phyloP scores from a whole-genome alignment of 345 rosid genomes.

The Theobroma cacao region DNA sequence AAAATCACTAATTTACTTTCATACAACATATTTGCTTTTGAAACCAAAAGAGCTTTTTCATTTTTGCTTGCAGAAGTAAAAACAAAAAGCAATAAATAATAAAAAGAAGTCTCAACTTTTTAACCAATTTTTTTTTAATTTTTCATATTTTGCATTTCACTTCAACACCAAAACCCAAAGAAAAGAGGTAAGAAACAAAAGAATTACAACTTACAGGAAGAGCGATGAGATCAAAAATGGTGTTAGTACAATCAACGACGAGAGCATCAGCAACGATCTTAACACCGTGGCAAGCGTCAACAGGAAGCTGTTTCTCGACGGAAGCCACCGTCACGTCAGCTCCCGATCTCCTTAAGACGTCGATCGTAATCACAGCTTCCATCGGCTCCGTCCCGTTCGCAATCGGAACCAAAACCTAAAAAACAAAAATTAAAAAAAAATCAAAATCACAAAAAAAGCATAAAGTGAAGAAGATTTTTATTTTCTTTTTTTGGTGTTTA shows the following conservation, averaged over 20 bases:
- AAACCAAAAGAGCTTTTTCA: not conserved
- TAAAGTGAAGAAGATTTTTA: not conserved
- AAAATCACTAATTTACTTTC: not conserved
- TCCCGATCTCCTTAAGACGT: conserved; percentile 77
- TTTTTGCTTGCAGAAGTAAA: not conserved
- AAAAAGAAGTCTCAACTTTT: not conserved
- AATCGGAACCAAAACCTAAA: conserved; percentile 86
- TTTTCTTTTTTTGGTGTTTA: not conserved
- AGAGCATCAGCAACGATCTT: conserved; percentile 77
- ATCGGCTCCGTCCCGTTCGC: conserved; percentile 94
- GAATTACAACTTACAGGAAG: conserved; percentile 51
- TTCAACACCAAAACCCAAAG: not conserved
- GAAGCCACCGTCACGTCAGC: conserved; percentile 85
- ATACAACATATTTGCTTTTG: not conserved
- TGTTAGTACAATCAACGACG: conserved; percentile 45
- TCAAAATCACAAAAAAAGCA: conserved; percentile 13
- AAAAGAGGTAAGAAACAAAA: conserved; percentile 8
- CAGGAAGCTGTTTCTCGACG: conserved; percentile 60
- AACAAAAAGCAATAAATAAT: not conserved
- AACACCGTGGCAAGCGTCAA: conserved; percentile 75
- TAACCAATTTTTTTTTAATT: not conserved
- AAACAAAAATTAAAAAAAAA: not conserved
- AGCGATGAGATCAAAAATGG: conserved; percentile 67
- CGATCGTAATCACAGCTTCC: conserved; percentile 86
- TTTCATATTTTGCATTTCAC: not conserved